These are phyloP conservation scores for Aspergillus japonicus DNA, from an alignment of 2,329 filamentous ascomycete genomes.

Conservation along the genomic window DNA sequence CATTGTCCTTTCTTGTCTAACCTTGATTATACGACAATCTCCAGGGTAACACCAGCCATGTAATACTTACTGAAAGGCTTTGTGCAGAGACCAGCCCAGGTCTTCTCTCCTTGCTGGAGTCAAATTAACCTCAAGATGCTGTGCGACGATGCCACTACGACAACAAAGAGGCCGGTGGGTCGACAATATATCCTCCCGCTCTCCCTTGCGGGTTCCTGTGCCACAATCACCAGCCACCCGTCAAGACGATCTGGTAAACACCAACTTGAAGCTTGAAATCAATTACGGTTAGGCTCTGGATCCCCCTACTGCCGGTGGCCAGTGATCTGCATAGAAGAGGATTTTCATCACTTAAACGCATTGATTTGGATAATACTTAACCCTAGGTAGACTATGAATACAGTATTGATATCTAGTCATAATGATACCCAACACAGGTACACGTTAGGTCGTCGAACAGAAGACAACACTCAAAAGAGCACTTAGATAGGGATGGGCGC, in stretches of 20 bases:
- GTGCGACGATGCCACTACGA: neutral
- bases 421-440: neutral
- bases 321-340: no score
- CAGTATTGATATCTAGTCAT: neutral
- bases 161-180: neutral
- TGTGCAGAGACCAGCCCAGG: neutral
- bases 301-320: no score
- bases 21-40: neutral
- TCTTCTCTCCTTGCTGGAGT: neutral
- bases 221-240: neutral
- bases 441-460: neutral
- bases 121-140: neutral
- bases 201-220: neutral
- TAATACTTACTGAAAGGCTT: neutral
- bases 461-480: neutral
- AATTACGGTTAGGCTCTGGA: no score
- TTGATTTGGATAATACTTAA: no score
- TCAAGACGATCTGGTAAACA: no score
- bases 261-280: no score
- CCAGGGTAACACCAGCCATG: constrained; percentile 7
- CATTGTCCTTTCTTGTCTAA: neutral
- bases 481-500: constrained; percentile 8
- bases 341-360: no score
- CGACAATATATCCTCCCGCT: neutral
- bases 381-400: neutral